phyloP scores from a whole-genome alignment of 306 rosid genomes.

The Purshia tridentata region DNA sequence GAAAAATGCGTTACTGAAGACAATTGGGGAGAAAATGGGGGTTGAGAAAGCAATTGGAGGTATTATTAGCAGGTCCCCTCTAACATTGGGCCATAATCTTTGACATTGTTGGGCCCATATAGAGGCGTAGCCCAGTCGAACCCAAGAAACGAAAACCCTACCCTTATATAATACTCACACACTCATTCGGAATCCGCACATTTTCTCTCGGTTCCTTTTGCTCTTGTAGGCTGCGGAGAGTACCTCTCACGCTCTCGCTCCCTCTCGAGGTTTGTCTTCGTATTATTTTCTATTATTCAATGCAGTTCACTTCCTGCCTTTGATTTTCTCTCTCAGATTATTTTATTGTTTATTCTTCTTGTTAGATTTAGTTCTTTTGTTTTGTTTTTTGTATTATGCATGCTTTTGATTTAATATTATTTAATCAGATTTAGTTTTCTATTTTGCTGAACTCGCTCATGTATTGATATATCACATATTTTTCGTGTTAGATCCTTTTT shows the following conservation, averaged over 20 bases:
- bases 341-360: not conserved
- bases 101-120: too few relatives aligned
- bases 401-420: not conserved
- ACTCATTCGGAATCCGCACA: not conserved
- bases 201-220: not conserved
- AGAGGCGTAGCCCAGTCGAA: not conserved
- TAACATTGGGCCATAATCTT: too few relatives aligned
- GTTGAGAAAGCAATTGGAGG: too few relatives aligned
- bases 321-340: not conserved
- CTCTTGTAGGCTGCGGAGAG: slow-evolving; percentile 1
- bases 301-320: not conserved
- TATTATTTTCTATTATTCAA: not conserved
- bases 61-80: too few relatives aligned
- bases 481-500: not conserved
- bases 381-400: not conserved
- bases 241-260: not conserved
- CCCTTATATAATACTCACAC: slow-evolving; percentile 11
- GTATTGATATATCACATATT: not conserved
- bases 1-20: too few relatives aligned
- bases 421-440: not conserved
- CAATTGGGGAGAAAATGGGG: too few relatives aligned
- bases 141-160: not conserved
- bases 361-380: not conserved
- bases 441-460: not conserved
- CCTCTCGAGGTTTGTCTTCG: not conserved